Base-by-base conservation (phyloP, 1,139 yeast genomes). In the Kurtzmaniella quercitrusa region DNA sequence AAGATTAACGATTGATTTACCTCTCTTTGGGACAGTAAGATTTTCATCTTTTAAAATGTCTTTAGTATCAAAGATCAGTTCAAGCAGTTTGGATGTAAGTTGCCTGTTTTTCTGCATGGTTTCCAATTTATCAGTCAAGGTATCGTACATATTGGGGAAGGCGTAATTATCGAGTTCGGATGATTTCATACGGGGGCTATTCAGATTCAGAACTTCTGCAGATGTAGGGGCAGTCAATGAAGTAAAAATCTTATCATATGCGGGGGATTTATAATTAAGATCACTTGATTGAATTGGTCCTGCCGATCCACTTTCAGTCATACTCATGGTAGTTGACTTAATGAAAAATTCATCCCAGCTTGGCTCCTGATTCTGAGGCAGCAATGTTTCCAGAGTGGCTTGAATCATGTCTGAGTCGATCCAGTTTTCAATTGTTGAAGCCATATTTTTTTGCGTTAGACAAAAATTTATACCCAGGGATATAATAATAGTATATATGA, bases 1-100 rank as follows among this genome's bases (percentile, higher is more conserved):
- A 12, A 23, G 16, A 6, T 18, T 20, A 11, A 36, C 9, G 6
- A 26, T n/a, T n/a, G 33, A 23, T 17, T 38, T 41, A 14, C 44
- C 36, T 33, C 41, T 23, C 17, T 35, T 30, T 16, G 38, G 36
- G 12, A 17, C 14, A 6, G 34, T 33, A 7, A 19, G 3, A 15
- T 19, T 14, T 21, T 48, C 55, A 21, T 50, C 53, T 38, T 51
- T 53, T 35, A 57, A 52, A 30, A 58, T 56, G 38, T 57, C 63
- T 36, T 53, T 57, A 22, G 63, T 59, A 43, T 58, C 56, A 46
- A 60, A 60, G n/a, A 59, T 54, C 5, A 55, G 46, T 44, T 60
- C 63, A 33, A 60, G 49, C 3, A 56, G 52, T 28, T 54, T 50
- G 7, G 60, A 52, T 5, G 55, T 50, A 21, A 48, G 39, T 37